These are phyloP conservation scores for Cyberlindnera mycetangii DNA, from an alignment of 805 yeast genomes.

Conservation along the genomic window DNA sequence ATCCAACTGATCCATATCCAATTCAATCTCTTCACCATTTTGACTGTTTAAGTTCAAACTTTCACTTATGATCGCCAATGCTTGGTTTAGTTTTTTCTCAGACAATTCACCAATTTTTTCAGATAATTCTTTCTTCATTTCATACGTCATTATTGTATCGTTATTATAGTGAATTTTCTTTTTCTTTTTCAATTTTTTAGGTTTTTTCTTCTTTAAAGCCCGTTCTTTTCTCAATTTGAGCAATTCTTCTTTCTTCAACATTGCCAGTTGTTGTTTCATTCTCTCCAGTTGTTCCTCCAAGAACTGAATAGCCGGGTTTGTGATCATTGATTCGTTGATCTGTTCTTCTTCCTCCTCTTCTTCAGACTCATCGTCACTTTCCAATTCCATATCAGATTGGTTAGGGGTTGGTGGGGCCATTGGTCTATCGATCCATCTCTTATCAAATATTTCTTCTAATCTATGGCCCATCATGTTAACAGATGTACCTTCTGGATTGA, in stretches of 20 bases:
- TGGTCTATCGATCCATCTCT: constrained; percentile 86
- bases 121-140: constrained; percentile 92
- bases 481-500: constrained; percentile 96
- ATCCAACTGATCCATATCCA: constrained; percentile 91
- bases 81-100: constrained; percentile 79
- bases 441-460: constrained; percentile 80
- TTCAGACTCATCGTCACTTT: constrained; percentile 33
- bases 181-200: constrained; percentile 34
- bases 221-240: constrained; percentile 65
- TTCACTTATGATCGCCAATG: constrained; percentile 80
- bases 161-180: constrained; percentile 24
- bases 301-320: constrained; percentile 87
- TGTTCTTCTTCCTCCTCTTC: constrained; percentile 54
- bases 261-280: constrained; percentile 82
- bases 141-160: constrained; percentile 66
- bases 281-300: constrained; percentile 82
- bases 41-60: constrained; percentile 54
- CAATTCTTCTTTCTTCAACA: constrained; percentile 74
- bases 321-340: constrained; percentile 59
- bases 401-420: constrained; percentile 45
- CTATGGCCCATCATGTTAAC: constrained; percentile 95
- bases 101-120: constrained; percentile 77
- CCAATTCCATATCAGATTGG: constrained; percentile 26
- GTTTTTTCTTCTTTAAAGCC: constrained; percentile 41
- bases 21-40: constrained; percentile 89